Evolutionary conservation across 768 basidiomycete genomes (phyloP).

Genomic region (Naganishia vaughanmartiniae): DNA sequence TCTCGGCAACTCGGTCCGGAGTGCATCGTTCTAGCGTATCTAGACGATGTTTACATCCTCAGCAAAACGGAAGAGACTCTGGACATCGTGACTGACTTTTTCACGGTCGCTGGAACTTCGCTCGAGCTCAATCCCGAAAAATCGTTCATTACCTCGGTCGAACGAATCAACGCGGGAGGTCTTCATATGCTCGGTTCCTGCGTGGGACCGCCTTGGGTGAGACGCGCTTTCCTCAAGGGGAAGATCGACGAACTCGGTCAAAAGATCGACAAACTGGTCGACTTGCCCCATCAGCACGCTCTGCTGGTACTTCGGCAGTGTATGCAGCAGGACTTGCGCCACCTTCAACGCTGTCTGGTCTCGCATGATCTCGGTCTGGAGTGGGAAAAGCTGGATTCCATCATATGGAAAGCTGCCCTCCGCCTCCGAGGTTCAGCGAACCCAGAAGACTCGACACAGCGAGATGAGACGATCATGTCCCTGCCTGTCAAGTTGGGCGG

Average conservation of each 20-base stretch:
- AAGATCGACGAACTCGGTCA: no score
- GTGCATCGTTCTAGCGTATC: no score
- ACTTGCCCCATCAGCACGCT: no score
- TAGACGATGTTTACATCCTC: no score
- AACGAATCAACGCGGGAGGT: background rate
- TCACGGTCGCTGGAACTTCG: background rate
- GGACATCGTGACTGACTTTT: conserved; percentile 6
- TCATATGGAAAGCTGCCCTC: conserved; percentile 1
- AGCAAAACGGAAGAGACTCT: no score
- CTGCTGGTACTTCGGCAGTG: no score
- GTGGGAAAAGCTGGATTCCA: conserved; percentile 4
- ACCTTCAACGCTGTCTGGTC: no score
- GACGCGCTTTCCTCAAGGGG: no score
- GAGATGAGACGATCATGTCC: background rate
- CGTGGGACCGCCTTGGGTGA: no score
- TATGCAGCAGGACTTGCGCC: no score
- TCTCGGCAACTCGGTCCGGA: conserved; percentile 27
- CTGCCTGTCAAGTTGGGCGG: no score
- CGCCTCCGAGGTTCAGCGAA: background rate
- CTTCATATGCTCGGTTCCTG: conserved; percentile 15
- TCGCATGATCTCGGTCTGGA: background rate
- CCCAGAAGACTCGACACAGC: background rate
- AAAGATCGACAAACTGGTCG: no score
- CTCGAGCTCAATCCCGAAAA: conserved; percentile 28
- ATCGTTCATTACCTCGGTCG: conserved; percentile 12